phyloP scores from a whole-genome alignment of 2,329 filamentous ascomycete species.

The Stagonosporopsis cucurbitacearum region DNA sequence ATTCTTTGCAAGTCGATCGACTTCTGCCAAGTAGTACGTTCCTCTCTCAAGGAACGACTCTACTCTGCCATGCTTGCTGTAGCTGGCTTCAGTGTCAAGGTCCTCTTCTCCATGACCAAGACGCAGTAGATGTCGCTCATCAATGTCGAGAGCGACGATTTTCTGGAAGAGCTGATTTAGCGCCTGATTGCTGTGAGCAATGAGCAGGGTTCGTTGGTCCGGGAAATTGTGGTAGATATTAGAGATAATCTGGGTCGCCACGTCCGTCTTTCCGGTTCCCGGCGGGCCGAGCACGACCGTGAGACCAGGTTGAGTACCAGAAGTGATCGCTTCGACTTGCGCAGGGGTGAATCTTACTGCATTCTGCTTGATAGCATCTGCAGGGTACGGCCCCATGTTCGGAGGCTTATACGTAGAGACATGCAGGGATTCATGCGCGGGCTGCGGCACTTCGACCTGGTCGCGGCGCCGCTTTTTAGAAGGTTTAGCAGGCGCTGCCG shows the following conservation, averaged over 20 bases:
- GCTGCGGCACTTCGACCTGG: constrained; percentile 67
- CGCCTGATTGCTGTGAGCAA: constrained; percentile 97
- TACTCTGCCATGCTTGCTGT: constrained; percentile 92
- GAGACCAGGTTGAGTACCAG: constrained; percentile 90
- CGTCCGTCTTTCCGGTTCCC: constrained; percentile 98
- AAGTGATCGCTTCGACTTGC: constrained; percentile 91
- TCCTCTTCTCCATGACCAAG: constrained; percentile 96
- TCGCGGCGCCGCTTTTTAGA: constrained; percentile 90
- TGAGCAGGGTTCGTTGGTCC: constrained; percentile 84
- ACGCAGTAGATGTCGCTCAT: constrained; percentile 89
- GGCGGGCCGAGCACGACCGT: constrained; percentile 94
- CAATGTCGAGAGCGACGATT: constrained; percentile 94
- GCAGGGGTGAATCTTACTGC: constrained; percentile 85
- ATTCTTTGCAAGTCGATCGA: constrained; percentile 82
- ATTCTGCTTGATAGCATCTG: constrained; percentile 83
- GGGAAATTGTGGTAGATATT: constrained; percentile 99
- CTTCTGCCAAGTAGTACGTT: constrained; percentile 77
- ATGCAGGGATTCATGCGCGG: constrained; percentile 70
- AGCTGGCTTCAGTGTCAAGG: constrained; percentile 81
- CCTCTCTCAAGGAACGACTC: constrained; percentile 94
- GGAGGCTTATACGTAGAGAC: constrained; percentile 90
- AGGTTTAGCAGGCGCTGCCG: constrained; percentile 59
- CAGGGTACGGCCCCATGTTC: constrained; percentile 88
- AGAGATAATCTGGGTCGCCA: constrained; percentile 97
- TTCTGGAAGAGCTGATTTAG: constrained; percentile 98